Conservation (phyloP, 805 yeast species). For the Sugiyamaella mastotermitis region DNA sequence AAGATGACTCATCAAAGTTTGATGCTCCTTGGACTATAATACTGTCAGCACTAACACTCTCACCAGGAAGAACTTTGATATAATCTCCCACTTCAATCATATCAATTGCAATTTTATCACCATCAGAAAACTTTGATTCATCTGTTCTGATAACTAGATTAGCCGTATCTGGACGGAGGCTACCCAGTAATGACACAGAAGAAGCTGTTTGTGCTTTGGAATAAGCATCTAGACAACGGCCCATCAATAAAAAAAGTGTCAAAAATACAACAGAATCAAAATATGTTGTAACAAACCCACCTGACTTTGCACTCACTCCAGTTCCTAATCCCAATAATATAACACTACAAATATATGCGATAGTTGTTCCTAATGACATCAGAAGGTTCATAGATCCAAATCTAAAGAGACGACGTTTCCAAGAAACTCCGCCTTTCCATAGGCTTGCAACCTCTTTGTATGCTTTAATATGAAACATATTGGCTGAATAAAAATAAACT, state of each 20-base stretch:
- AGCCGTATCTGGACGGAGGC: conserved; percentile 46
- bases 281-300: conserved; percentile 50
- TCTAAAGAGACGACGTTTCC: conserved; percentile 50
- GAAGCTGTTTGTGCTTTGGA: conserved; percentile 64
- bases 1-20: conserved; percentile 42
- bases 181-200: conserved; percentile 50
- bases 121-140: background rate
- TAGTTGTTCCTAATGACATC: conserved; percentile 66
- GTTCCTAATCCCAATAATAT: conserved; percentile 47
- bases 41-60: conserved; percentile 66
- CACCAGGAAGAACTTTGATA: conserved; percentile 37
- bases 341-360: conserved; percentile 65
- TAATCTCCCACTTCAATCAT: conserved; percentile 84
- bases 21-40: conserved; percentile 63
- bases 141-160: conserved; percentile 35
- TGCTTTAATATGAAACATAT: conserved; percentile 65
- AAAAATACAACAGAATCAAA: conserved; percentile 77
- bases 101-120: conserved; percentile 25
- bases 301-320: conserved; percentile 11
- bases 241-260: conserved; percentile 64
- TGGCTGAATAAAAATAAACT: conserved; percentile 68
- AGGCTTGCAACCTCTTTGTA: conserved; percentile 49
- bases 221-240: conserved; percentile 59
- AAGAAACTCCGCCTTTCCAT: conserved; percentile 51
- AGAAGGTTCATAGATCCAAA: conserved; percentile 77